phyloP scores from a whole-genome alignment of 2,329 filamentous ascomycete species.

The Colletotrichum neosansevieriae region DNA sequence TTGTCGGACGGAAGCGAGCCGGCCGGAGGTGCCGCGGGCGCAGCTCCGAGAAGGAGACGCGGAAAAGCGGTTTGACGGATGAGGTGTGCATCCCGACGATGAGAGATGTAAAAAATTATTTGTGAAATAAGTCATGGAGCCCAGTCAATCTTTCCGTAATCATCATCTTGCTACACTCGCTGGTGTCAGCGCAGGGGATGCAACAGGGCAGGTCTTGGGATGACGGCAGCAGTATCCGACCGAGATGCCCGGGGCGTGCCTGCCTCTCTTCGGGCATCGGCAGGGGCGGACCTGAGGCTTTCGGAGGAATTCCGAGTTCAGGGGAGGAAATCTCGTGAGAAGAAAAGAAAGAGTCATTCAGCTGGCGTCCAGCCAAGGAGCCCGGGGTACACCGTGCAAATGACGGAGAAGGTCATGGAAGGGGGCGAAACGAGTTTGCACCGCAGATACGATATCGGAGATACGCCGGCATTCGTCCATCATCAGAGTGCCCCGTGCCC shows the following conservation, averaged over 20 bases:
- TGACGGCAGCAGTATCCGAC: conserved; percentile 27
- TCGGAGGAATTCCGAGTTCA: conserved; percentile 30
- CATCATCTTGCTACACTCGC: conserved; percentile 3
- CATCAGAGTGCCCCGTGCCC: conserved; percentile 15
- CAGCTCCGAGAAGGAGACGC: not conserved
- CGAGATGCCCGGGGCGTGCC: conserved; percentile 26
- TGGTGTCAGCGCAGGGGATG: conserved; percentile 12
- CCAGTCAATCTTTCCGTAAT: not conserved
- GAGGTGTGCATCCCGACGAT: not conserved
- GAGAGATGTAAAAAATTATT: not conserved
- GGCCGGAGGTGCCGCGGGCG: not conserved
- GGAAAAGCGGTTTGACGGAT: not conserved
- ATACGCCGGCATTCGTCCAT: conserved; percentile 34
- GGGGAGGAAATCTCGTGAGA: not conserved
- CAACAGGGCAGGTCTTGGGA: not conserved
- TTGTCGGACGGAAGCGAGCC: not conserved
- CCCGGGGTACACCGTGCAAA: conserved; percentile 12
- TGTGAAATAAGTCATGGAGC: not conserved
- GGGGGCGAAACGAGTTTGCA: conserved; percentile 12
- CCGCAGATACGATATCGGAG: conserved; percentile 41
- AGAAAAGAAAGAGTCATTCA: not conserved
- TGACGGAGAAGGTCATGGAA: conserved; percentile 2
- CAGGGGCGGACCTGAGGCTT: conserved; percentile 12
- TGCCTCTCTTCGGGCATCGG: conserved; percentile 22
- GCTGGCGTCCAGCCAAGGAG: not conserved